Conservation (phyloP, 768 basidiomycete genomes). For the Mycena crocata region DNA sequence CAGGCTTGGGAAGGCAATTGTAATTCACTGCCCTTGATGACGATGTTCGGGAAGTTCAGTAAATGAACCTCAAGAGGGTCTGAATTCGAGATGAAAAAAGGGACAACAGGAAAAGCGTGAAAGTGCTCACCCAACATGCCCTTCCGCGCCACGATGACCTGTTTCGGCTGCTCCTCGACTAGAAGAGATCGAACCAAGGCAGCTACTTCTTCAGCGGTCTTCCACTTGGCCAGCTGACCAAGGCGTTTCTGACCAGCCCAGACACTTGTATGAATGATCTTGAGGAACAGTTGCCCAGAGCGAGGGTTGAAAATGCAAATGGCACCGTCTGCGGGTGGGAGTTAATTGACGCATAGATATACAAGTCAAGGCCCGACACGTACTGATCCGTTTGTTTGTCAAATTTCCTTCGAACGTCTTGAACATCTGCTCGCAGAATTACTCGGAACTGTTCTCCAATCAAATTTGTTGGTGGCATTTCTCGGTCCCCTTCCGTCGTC, state of each 20-base stretch:
- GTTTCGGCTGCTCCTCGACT: constrained; percentile 99
- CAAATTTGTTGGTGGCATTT: too few species aligned
- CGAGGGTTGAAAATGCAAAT: constrained; percentile 99
- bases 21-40: constrained; percentile 98
- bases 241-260: constrained; percentile 99
- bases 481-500: too few species aligned
- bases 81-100: constrained; percentile 39
- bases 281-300: constrained; percentile 97
- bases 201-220: constrained; percentile 99
- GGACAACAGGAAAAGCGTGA: background rate
- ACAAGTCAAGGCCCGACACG: constrained; percentile 37
- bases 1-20: constrained; percentile 99
- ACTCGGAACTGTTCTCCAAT: too few species aligned
- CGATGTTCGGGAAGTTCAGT: constrained; percentile 99
- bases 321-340: constrained; percentile 73
- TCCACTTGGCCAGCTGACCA: constrained; percentile 99
- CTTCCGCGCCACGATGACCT: constrained; percentile 99
- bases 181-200: constrained; percentile 96
- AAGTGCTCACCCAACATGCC: constrained; percentile 90
- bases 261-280: constrained; percentile 99
- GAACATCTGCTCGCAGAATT: constrained; percentile 97
- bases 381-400: constrained; percentile 98
- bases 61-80: constrained; percentile 98
- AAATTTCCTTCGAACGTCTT: constrained; percentile 99
- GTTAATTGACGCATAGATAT: constrained; percentile 19